These are phyloP conservation scores for Aspergillus bridgeri DNA, from an alignment of 495 filamentous ascomycete genomes.

Conservation along the genomic window DNA sequence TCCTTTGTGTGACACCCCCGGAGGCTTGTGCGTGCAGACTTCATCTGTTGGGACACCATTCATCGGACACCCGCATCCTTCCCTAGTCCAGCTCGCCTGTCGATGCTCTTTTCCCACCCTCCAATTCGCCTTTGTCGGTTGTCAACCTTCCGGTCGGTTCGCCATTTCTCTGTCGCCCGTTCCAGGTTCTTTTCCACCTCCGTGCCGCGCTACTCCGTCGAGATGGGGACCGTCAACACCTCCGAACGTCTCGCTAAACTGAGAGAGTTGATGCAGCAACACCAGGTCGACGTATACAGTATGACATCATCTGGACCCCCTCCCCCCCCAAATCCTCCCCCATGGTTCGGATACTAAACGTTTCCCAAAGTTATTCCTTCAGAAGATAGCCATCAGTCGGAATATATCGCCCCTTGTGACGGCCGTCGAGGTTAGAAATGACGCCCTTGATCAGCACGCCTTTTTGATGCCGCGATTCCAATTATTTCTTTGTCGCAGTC, in stretches of 20 bases:
- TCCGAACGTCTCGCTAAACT: conserved; percentile 70
- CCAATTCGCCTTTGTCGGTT: conserved; percentile 35
- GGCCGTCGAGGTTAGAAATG: conserved; percentile 69
- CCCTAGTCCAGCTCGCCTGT: conserved; percentile 16
- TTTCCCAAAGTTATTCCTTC: conserved; percentile 79
- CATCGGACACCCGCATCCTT: conserved; percentile 21
- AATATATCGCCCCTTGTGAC: conserved; percentile 95
- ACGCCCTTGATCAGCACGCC: background rate
- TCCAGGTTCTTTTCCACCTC: conserved; percentile 38
- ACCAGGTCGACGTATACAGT: conserved; percentile 93
- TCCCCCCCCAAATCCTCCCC: background rate
- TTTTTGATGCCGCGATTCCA: background rate
- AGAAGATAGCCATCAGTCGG: conserved; percentile 95
- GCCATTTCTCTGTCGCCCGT: conserved; percentile 22
- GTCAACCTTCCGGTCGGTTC: conserved; percentile 33
- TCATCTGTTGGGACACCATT: conserved; percentile 11
- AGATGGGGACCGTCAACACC: conserved; percentile 86
- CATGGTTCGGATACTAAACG: conserved; percentile 14
- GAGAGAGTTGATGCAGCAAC: conserved; percentile 82
- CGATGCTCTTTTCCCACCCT: conserved; percentile 41
- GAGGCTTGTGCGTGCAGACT: conserved; percentile 8
- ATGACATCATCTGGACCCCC: conserved; percentile 34
- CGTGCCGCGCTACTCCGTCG: conserved; percentile 38
- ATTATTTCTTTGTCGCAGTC: conserved; percentile 2
- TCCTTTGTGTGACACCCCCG: conserved; percentile 11